These are phyloP conservation scores for Ceratocystis destructans DNA, from an alignment of 2,329 filamentous ascomycete species.

Conservation along the genomic window DNA sequence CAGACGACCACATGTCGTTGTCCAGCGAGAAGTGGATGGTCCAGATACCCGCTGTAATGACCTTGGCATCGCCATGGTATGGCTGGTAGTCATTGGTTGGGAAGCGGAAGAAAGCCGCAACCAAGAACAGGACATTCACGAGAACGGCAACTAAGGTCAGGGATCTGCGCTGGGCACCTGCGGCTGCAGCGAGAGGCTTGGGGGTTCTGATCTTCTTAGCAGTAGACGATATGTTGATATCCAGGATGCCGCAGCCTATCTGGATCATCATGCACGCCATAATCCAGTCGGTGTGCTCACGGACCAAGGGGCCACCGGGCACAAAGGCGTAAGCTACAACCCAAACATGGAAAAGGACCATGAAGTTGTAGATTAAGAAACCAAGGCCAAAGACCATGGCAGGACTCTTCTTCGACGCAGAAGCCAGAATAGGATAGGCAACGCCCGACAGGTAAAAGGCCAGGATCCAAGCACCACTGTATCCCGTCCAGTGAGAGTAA, in stretches of 20 bases:
- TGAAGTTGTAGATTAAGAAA: conserved; percentile 81
- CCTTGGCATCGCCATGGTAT: conserved; percentile 74
- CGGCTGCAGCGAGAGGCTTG: conserved; percentile 19
- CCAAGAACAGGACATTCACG: conserved; percentile 67
- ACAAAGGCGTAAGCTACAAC: conserved; percentile 97
- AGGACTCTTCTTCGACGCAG: conserved; percentile 63
- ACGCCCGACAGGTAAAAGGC: conserved; percentile 72
- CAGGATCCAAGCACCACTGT: conserved; percentile 64
- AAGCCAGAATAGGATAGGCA: conserved; percentile 58
- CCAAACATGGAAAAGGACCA: conserved; percentile 97
- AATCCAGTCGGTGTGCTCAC: conserved; percentile 91
- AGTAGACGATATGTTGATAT: conserved; percentile 37
- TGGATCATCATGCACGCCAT: conserved; percentile 76
- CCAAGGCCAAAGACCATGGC: conserved; percentile 73
- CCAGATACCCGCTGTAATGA: conserved; percentile 93
- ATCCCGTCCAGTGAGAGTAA: conserved; percentile 75
- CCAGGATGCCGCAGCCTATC: conserved; percentile 75
- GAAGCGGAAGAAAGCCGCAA: conserved; percentile 77
- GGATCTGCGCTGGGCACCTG: conserved; percentile 37
- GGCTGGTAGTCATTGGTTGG: conserved; percentile 83
- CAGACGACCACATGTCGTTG: conserved; percentile 97
- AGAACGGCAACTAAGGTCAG: conserved; percentile 47
- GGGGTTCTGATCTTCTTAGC: conserved; percentile 25
- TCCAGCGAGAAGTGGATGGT: conserved; percentile 96
- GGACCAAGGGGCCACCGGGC: conserved; percentile 78